Percentiles rank a stretch among this genome's conserved stretches.
Conservation (phyloP, 225 moss, liverwort and hornwort genomes). For the Polytrichum formosum region DNA sequence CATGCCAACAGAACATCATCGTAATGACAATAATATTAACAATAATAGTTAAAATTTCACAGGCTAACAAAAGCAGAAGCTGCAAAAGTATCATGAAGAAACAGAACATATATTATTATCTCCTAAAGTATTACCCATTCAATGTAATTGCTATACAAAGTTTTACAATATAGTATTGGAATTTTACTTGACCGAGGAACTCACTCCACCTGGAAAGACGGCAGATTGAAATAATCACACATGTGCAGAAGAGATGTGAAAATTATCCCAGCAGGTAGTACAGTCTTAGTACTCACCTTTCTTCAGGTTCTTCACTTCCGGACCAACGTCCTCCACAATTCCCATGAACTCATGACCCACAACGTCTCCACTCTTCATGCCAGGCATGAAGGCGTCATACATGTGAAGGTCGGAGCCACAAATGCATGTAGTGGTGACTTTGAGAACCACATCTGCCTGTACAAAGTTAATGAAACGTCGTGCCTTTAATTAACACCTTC, state of each 20-base stretch:
- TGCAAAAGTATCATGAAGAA: no score
- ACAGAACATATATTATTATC: no score
- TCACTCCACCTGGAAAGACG: no score
- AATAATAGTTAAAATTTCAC: no score
- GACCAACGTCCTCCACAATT: conserved; percentile 52
- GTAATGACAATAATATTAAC: no score
- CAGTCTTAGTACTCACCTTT: conserved; percentile 23
- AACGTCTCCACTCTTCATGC: conserved; percentile 69
- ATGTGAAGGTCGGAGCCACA: conserved; percentile 82
- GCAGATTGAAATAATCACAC: no score
- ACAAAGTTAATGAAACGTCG: background rate
- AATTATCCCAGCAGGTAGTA: no score
- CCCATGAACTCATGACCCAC: conserved; percentile 84
- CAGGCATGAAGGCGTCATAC: conserved; percentile 61
- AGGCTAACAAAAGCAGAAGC: no score
- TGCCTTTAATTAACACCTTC: no score
- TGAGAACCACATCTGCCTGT: conserved; percentile 53
- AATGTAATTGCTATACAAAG: background rate
- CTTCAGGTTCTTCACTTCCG: conserved; percentile 44
- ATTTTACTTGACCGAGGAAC: no score
- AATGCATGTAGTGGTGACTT: conserved; percentile 63
- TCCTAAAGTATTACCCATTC: no score
- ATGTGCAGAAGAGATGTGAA: background rate
- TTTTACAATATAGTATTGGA: background rate
- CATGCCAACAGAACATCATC: no score